Base-by-base conservation (phyloP, 78 protist genomes). In the Polysphondylium violaceum region DNA sequence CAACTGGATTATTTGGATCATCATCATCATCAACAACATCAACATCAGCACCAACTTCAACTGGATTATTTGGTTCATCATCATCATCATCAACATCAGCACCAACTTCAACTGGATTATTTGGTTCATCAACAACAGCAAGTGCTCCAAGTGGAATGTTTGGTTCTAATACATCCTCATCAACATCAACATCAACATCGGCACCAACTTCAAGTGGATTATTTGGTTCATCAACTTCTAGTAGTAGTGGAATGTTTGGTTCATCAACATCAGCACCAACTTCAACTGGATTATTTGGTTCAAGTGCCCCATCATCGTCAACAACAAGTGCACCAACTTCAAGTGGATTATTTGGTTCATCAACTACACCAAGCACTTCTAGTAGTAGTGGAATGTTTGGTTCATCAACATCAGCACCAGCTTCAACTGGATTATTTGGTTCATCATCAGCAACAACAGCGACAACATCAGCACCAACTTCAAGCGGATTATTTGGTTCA, bases 11-110 rank as follows among this genome's bases (percentile, higher is more conserved):
- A 21, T 64, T 64, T 64, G 73, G 68, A 2, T 63, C 74, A 0
- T 69, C 76, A 65, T 23, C 51, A 3, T 40, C 29, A n/a, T 0
- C 31, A 21, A 65, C 35, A 40, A 40, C 75, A 0, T 31, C 75
- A 41, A n/a, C n/a, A n/a, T n/a, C n/a, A n/a, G n/a, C n/a, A n/a
- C n/a, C n/a, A n/a, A n/a, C n/a, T n/a, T n/a, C n/a, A 56, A 6
- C 63, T n/a, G 7, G 29, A 43, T 44, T 69, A 29, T 69, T 69
- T 69, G 76, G 76, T 47, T 19, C 59, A 14, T 0, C 76, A 43
- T 33, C 76, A 44, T 7, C 56, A 6, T 4, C 63, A n/a, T n/a
- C 63, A 56, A 56, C 63, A n/a, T n/a, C n/a, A 16, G 6, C 63
- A 17, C 53, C 53, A 47, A 47, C 23, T 47, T 56, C 63, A 56